phyloP scores from a whole-genome alignment of 2,329 filamentous ascomycete species.

The Juglanconis oblonga region DNA sequence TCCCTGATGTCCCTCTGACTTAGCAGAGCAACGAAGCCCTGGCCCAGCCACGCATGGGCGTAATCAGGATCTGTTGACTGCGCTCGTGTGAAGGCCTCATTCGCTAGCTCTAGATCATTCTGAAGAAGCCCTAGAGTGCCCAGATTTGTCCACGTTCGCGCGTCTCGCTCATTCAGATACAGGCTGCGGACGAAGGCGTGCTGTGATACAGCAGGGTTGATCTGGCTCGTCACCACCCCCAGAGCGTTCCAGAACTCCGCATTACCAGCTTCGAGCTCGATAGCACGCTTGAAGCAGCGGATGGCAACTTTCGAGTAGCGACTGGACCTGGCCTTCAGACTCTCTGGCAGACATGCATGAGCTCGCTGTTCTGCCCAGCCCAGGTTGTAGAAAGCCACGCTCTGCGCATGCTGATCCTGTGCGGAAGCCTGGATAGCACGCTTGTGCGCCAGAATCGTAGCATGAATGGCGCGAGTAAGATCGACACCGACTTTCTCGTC shows the following conservation, averaged over 20 bases:
- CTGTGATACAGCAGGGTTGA: constrained; percentile 85
- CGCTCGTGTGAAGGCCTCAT: constrained; percentile 82
- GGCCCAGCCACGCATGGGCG: constrained; percentile 88
- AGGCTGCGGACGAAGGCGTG: constrained; percentile 90
- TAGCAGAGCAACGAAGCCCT: constrained; percentile 79
- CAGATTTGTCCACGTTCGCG: constrained; percentile 85
- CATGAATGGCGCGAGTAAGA: constrained; percentile 61
- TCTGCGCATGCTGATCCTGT: constrained; percentile 79
- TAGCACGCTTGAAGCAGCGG: constrained; percentile 89
- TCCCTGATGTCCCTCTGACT: constrained; percentile 68
- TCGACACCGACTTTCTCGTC: constrained; percentile 47
- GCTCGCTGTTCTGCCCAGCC: constrained; percentile 90
- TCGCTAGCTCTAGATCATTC: constrained; percentile 80
- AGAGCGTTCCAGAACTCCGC: constrained; percentile 96
- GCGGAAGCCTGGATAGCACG: constrained; percentile 72
- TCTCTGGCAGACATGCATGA: constrained; percentile 60
- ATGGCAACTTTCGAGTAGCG: constrained; percentile 78
- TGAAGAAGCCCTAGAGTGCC: constrained; percentile 83
- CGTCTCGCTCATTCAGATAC: constrained; percentile 86
- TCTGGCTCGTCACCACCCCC: constrained; percentile 81
- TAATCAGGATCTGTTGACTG: constrained; percentile 96
- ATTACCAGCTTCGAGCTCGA: constrained; percentile 92
- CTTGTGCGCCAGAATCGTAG: constrained; percentile 82
- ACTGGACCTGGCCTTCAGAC: constrained; percentile 55
- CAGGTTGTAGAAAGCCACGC: constrained; percentile 95